Evolutionary conservation across 2,329 filamentous ascomycete genomes (phyloP).

Genomic region (Monosporascus sp.): DNA sequence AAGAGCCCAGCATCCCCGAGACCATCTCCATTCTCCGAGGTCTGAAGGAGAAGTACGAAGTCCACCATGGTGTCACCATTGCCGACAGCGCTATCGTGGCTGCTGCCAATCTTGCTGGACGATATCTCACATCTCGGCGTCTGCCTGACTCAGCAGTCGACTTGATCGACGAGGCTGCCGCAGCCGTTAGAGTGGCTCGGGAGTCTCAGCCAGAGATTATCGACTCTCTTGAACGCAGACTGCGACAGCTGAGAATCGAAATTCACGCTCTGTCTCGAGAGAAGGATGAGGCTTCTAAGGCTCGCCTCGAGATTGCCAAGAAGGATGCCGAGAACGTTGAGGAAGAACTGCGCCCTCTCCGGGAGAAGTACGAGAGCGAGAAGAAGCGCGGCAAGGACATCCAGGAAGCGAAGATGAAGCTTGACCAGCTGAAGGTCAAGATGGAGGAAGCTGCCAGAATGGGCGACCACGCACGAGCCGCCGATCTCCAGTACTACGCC

Average conservation of each 20-base stretch:
- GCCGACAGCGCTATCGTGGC: slow-evolving; percentile 89
- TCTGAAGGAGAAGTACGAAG: slow-evolving; percentile 95
- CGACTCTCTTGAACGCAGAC: slow-evolving; percentile 85
- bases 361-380: slow-evolving; percentile 93
- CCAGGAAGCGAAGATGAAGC: slow-evolving; percentile 90
- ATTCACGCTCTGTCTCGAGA: slow-evolving; percentile 93
- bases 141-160: slow-evolving; percentile 96
- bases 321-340: slow-evolving; percentile 91
- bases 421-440: slow-evolving; percentile 87
- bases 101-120: slow-evolving; percentile 82
- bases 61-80: slow-evolving; percentile 96
- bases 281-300: slow-evolving; percentile 86
- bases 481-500: slow-evolving; percentile 93
- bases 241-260: slow-evolving; percentile 91
- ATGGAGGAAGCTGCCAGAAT: slow-evolving; percentile 87
- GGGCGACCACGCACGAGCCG: slow-evolving; percentile 78
- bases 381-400: slow-evolving; percentile 87
- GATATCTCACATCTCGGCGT: slow-evolving; percentile 85
- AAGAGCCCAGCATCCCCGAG: slow-evolving; percentile 82
- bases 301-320: slow-evolving; percentile 74
- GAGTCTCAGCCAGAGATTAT: slow-evolving; percentile 96
- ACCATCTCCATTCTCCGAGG: slow-evolving; percentile 98
- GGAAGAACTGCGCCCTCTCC: slow-evolving; percentile 84
- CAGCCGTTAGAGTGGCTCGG: slow-evolving; percentile 89
- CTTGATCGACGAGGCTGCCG: slow-evolving; percentile 90